Base-by-base conservation (phyloP, 345 rosid genomes). In the Boechera retrofracta region DNA sequence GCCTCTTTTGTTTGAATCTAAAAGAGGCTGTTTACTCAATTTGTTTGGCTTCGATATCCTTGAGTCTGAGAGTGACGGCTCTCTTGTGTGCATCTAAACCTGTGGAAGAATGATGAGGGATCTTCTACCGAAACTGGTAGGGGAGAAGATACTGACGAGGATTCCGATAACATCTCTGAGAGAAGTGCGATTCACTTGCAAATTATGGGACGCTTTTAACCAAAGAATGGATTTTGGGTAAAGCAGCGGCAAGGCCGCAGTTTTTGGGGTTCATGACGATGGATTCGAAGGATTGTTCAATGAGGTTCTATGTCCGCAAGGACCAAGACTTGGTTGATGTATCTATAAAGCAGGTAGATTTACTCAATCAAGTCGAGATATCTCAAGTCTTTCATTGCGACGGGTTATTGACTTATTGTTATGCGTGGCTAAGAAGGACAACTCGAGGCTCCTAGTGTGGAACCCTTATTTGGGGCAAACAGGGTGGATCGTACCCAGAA, bases 81-180 rank as follows among this genome's bases (percentile, higher is more conserved):
- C 97, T 87, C 84, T 85, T 89, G 83, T 89, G 98, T 67, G 97
- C 97, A 45, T 94, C 97, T 11, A 94, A 79, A 10, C 98, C 29
- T 28, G 29, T 28, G 29, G 42, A 39, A 39, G 42, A 9, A 42
- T 42, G 48, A 13, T 1, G 48, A 12, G 6, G n/a, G n/a, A 42
- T 12, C 48, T 42, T 42, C 48, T n/a, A 13, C 48, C 2, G n/a
- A 5, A 42, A 11, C 5, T 42, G n/a, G n/a, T 42, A 11, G 48
- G 48, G 48, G 48, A 13, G 2, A 42, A 42, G 15, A 42, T 42
- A 42, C 6, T 42, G 6, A 12, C n/a, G 48, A 42, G 48, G 48
- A 5, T 42, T 42, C 48, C 48, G 48, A 12, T 42, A 42, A 42
- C 16, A 42, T 42, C 48, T 42, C 48, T 42, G 2, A 4, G 6